A percentile compares a stretch with the other conserved stretches of the same genome.
Evolutionary conservation across 108 stramenopile genomes (phyloP).

Genomic region (Pseudonitzschia pungens): DNA sequence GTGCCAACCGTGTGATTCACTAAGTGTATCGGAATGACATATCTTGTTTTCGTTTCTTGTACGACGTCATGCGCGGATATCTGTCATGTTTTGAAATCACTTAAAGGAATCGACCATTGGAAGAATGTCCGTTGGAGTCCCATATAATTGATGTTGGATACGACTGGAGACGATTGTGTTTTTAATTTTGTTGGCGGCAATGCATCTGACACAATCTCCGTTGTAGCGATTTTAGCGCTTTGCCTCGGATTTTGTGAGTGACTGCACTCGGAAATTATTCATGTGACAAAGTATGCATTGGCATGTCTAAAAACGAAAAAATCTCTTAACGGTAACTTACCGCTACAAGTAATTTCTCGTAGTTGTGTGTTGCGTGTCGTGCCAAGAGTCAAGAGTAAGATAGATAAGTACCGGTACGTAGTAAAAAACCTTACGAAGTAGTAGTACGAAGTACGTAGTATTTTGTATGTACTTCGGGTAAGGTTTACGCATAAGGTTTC

Average conservation of each 20-base stretch:
- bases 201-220: background rate
- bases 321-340: background rate
- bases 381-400: too few relatives aligned
- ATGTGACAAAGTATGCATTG: background rate
- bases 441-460: too few relatives aligned
- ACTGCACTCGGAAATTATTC: background rate
- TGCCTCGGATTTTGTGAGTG: background rate
- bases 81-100: background rate
- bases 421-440: too few relatives aligned
- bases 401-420: too few relatives aligned
- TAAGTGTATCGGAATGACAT: conserved; percentile 5
- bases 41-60: background rate
- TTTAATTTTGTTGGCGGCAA: background rate
- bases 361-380: too few relatives aligned
- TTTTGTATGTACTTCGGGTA: too few relatives aligned
- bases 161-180: background rate
- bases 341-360: too few relatives aligned
- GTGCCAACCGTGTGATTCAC: background rate
- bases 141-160: background rate
- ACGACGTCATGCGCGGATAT: background rate
- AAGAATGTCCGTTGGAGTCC: background rate
- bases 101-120: background rate
- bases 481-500: too few relatives aligned
- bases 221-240: background rate
- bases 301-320: background rate